Evolutionary conservation across 805 yeast genomes (phyloP).

Genomic region (Sporopachydermia lactativora): DNA sequence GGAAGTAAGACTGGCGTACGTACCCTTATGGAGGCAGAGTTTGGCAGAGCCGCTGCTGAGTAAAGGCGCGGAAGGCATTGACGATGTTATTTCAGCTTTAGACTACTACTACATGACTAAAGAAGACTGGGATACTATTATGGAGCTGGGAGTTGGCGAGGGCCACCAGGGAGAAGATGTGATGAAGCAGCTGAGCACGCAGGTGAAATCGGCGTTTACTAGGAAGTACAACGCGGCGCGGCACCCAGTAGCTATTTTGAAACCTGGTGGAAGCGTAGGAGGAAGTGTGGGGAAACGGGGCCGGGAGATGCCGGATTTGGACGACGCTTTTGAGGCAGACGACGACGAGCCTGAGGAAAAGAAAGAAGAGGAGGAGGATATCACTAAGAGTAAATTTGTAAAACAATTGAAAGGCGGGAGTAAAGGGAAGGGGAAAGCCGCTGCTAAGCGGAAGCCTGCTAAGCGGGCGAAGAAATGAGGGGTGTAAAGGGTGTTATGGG

Average conservation of each 20-base stretch:
- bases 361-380: constrained; percentile 31
- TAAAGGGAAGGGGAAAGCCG: constrained; percentile 10
- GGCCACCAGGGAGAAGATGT: constrained; percentile 24
- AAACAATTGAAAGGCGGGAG: constrained; percentile 20
- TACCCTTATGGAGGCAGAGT: constrained; percentile 46
- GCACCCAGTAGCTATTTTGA: constrained; percentile 80
- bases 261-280: constrained; percentile 47
- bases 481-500: no score
- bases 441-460: constrained; percentile 7
- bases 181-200: constrained; percentile 55
- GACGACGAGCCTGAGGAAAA: constrained; percentile 22
- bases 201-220: constrained; percentile 78
- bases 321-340: constrained; percentile 52
- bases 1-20: constrained; percentile 63
- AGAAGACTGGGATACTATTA: constrained; percentile 83
- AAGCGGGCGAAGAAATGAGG: constrained; percentile 9
- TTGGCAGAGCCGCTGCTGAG: constrained; percentile 44
- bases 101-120: constrained; percentile 77
- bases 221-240: constrained; percentile 58
- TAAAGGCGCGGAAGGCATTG: constrained; percentile 49
- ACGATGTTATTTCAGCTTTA: constrained; percentile 51
- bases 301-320: constrained; percentile 42
- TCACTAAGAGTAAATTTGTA: constrained; percentile 49
- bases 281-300: constrained; percentile 18
- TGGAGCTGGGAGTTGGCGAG: constrained; percentile 73